Evolutionary conservation across 2,329 filamentous ascomycete genomes (phyloP), one percentile per base, ranked within the genome.

Genomic region (Botrytis medusae): DNA sequence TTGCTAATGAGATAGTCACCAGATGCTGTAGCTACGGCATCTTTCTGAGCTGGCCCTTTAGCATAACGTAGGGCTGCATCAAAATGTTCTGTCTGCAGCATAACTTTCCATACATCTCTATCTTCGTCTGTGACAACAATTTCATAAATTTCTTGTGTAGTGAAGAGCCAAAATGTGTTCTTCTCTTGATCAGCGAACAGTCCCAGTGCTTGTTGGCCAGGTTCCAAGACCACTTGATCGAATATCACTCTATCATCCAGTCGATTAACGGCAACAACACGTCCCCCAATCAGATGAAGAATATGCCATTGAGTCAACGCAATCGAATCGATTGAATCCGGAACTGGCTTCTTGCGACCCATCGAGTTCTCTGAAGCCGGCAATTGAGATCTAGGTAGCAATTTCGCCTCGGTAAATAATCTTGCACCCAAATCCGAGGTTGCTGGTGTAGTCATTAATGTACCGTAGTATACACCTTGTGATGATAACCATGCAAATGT

Each of bases 81-180:
- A 77, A 97, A 99, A 77, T 96, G 91, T 78, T 97, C 92, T 77
- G 91, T 88, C 79, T 92, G 89, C 74, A 98, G 87, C 89, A 98
- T 93, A 70, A 98, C 93, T 80, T 93, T 93, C 96, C 96, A 99
- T 25, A 98, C 90, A 81, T 98, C 93, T 77, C 96, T 87, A 77
- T 95, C 93, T 82, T 99, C 96, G 72, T 98, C 93, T 62, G 91
- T 92, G 20, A 95, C 92, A 20, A 96, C 93, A 74, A 99, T 92
- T 83, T 99, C 96, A 78, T 94, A 98, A 69, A 99, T 97, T 79
- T 97, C 94, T 73, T 93, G 88, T 0, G 89, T 88, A 0, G 95
- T 98, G 80, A 98, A 97, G 2, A 99, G 87, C 96, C 97, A 99
- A 81, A 95, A 98, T 0, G 96, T 99, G 79, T 95, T 97, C 85